Evolutionary conservation across 1,284 basidiomycete genomes (phyloP), one percentile per base, ranked within the genome.

Genomic region (Ustilago crameri): DNA sequence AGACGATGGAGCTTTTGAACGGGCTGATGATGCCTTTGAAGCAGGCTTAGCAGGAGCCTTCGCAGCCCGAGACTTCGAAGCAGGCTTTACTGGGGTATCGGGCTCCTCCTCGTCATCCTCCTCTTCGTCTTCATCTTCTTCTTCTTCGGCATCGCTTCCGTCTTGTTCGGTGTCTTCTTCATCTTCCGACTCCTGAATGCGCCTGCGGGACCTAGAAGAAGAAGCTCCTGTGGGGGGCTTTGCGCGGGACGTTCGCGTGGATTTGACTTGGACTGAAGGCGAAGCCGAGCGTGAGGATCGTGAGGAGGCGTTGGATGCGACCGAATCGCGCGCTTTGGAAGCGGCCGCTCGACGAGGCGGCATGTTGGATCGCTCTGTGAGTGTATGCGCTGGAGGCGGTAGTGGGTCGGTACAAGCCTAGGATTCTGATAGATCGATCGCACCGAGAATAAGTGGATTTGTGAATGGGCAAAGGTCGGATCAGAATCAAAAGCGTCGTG

Each of bases 271-370:
- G 5, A 41, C 46, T n/a, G 57, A 46, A 12, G 64, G 58, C 5
- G 69, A 63, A 8, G 56, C 32, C 12, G 56, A 56, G 3, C 34
- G 30, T 10, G 61, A 58, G 3, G 60, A 47, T 35, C 50, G 37
- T 9, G 65, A 56, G 0, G 57, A 55, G 14, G 49, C 45, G n/a
- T 42, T 59, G 44, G 70, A 73, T 37, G 56, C 54, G 47, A 56
- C 49, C 32, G 70, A 73, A 26, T 64, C 53, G 57, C 70, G 64
- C 34, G 70, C 56, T 51, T 69, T 68, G 18, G 49, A 50, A 26
- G 70, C 65, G 18, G 70, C 60, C 20, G 65, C 70, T 40, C 64
- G 56, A 24, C 64, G 59, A 27, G 60, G 69, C 30, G 69, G 69
- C 43, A 43, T 45, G 20, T 27, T 40, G 56, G n/a, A 20, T 14